A percentile compares a stretch with the other conserved stretches of the same genome.
These are phyloP conservation scores for Rhynchospora breviuscula DNA, from an alignment of 176 grass and related monocot genomes.

Conservation along the genomic window DNA sequence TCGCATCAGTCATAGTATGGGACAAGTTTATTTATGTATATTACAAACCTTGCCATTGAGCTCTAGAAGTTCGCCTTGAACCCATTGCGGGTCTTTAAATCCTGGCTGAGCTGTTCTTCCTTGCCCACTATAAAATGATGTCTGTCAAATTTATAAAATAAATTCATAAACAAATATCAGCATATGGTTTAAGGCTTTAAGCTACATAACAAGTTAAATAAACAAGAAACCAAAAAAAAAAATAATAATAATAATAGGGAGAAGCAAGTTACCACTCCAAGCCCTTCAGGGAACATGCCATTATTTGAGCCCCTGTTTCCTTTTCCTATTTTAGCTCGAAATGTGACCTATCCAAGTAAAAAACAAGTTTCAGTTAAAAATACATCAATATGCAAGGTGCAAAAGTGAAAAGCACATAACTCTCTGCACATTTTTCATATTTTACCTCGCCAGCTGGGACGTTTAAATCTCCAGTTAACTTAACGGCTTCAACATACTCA, in stretches of 20 bases:
- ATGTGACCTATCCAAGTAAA: slow-evolving; percentile 54
- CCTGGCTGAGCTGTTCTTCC: slow-evolving; percentile 92
- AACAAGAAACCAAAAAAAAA: neutral
- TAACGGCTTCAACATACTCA: slow-evolving; percentile 95
- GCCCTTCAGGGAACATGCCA: slow-evolving; percentile 78
- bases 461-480: slow-evolving; percentile 96
- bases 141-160: slow-evolving; percentile 28
- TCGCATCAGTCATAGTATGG: neutral
- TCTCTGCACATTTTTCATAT: neutral
- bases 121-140: slow-evolving; percentile 74
- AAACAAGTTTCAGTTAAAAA: slow-evolving; percentile 10
- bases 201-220: neutral
- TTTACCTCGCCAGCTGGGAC: slow-evolving; percentile 88
- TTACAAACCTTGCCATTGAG: slow-evolving; percentile 91
- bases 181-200: neutral
- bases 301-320: slow-evolving; percentile 60
- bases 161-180: neutral
- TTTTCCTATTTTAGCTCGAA: slow-evolving; percentile 90
- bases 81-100: slow-evolving; percentile 91
- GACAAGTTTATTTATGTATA: neutral
- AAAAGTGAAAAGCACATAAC: neutral
- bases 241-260: neutral
- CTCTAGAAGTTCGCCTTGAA: slow-evolving; percentile 79
- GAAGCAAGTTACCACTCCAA: slow-evolving; percentile 73
- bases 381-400: neutral